Evolutionary conservation across 2,329 filamentous ascomycete species (phyloP).

Genomic region (Pseudogymnoascus verrucosus): DNA sequence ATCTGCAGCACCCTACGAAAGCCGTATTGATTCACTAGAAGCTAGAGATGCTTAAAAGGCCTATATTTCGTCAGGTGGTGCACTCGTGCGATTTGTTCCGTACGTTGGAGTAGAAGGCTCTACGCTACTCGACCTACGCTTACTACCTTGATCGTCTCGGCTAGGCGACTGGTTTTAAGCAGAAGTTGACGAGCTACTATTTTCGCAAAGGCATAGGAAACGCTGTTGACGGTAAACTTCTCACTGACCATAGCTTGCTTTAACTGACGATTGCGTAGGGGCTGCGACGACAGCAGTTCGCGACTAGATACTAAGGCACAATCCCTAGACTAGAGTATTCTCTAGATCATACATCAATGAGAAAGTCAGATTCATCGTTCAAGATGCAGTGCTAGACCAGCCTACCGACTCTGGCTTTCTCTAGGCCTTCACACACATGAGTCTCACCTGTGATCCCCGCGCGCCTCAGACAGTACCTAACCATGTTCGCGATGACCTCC

Average conservation of each 20-base stretch:
- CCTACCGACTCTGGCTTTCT: conserved; percentile 13
- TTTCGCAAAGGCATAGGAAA: too few relatives aligned
- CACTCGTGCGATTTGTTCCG: too few relatives aligned
- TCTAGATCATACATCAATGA: conserved; percentile 12
- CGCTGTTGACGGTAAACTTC: too few relatives aligned
- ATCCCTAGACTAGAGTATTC: conserved; percentile 16
- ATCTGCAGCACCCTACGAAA: too few relatives aligned
- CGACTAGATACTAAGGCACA: conserved; percentile 13
- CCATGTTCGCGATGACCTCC: conserved; percentile 12
- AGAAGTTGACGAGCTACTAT: too few relatives aligned
- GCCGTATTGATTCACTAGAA: too few relatives aligned
- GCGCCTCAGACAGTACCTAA: conserved; percentile 12
- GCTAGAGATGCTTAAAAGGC: too few relatives aligned
- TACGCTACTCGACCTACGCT: too few relatives aligned
- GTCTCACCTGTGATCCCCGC: conserved; percentile 8
- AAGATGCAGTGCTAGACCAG: conserved; percentile 15
- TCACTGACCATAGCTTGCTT: background rate
- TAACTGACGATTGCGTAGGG: conserved; percentile 8
- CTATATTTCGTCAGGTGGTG: too few relatives aligned
- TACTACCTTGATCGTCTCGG: too few relatives aligned
- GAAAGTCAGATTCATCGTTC: conserved; percentile 18
- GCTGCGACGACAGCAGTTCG: conserved; percentile 12
- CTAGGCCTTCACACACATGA: conserved; percentile 18
- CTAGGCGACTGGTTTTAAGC: too few relatives aligned
- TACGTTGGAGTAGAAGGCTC: too few relatives aligned